Percentiles rank a stretch among this genome's conserved stretches.
These are phyloP conservation scores for Penicillium sp. DNA, from an alignment of 2,329 filamentous ascomycete genomes.

Conservation along the genomic window DNA sequence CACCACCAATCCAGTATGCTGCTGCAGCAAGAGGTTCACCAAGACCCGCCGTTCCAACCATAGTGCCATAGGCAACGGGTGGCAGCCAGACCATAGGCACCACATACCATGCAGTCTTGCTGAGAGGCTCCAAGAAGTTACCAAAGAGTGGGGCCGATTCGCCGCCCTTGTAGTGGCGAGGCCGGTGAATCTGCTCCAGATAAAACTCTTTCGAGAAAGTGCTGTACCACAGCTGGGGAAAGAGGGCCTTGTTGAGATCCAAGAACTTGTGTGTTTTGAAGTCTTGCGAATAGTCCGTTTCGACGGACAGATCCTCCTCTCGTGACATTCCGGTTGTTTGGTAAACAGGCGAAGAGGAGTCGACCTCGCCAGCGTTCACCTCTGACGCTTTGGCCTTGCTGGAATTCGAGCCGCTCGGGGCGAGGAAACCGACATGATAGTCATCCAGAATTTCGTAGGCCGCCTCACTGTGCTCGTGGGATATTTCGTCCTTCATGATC, in stretches of 20 bases:
- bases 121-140: slow-evolving; percentile 97
- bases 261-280: slow-evolving; percentile 93
- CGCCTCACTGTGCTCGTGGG: slow-evolving; percentile 83
- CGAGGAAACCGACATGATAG: slow-evolving; percentile 77
- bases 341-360: slow-evolving; percentile 38
- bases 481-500: slow-evolving; percentile 79
- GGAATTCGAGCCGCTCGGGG: slow-evolving; percentile 57
- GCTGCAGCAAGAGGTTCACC: slow-evolving; percentile 49
- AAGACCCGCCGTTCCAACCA: slow-evolving; percentile 64
- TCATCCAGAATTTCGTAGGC: slow-evolving; percentile 97
- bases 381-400: slow-evolving; percentile 30
- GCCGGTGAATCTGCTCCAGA: slow-evolving; percentile 91
- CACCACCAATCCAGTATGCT: slow-evolving; percentile 68
- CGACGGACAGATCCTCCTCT: slow-evolving; percentile 80
- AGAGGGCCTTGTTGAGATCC: slow-evolving; percentile 79
- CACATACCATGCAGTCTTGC: slow-evolving; percentile 91
- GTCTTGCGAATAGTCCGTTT: slow-evolving; percentile 74
- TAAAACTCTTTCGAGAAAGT: slow-evolving; percentile 96
- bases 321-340: slow-evolving; percentile 79
- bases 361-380: slow-evolving; percentile 30
- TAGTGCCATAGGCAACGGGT: slow-evolving; percentile 71
- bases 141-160: slow-evolving; percentile 91
- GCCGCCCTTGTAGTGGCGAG: slow-evolving; percentile 92
- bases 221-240: slow-evolving; percentile 84
- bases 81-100: slow-evolving; percentile 85